Conservation (phyloP, 2,329 filamentous ascomycete species). For the Aspergillus bombycis region DNA sequence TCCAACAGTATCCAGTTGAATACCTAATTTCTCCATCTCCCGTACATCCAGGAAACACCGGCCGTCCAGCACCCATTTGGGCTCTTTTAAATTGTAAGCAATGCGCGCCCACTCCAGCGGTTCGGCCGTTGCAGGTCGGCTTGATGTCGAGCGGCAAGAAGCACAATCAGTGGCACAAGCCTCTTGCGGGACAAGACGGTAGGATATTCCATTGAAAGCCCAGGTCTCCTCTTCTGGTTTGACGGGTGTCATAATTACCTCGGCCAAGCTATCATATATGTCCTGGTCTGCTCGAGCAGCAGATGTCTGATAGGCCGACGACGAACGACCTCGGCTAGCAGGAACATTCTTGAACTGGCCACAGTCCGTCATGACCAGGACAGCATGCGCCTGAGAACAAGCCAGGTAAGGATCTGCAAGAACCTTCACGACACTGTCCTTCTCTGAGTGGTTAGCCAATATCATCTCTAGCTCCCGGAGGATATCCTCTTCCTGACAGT, state of each 20-base stretch:
- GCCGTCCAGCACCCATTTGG: conserved; percentile 56
- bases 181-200: conserved; percentile 25
- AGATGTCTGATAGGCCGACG: not conserved
- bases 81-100: conserved; percentile 48
- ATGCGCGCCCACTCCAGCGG: conserved; percentile 52
- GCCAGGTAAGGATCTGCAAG: conserved; percentile 49
- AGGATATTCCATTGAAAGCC: conserved; percentile 25
- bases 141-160: conserved; percentile 28
- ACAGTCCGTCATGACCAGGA: conserved; percentile 58
- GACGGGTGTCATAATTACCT: not conserved
- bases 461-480: conserved; percentile 39
- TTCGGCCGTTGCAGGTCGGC: conserved; percentile 24
- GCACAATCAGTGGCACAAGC: conserved; percentile 30
- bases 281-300: not conserved
- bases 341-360: conserved; percentile 51
- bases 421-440: conserved; percentile 37
- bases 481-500: conserved; percentile 45
- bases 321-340: not conserved
- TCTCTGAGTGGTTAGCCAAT: too few relatives aligned
- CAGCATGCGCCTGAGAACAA: conserved; percentile 50
- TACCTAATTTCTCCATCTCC: conserved; percentile 40
- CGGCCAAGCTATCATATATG: not conserved
- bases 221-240: conserved; percentile 23
- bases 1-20: conserved; percentile 40
- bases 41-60: conserved; percentile 38